Percentiles rank a stretch among this genome's conserved stretches.
These are phyloP conservation scores for Spongospora subterranea DNA, from an alignment of 208 protist genomes.

Conservation along the genomic window DNA sequence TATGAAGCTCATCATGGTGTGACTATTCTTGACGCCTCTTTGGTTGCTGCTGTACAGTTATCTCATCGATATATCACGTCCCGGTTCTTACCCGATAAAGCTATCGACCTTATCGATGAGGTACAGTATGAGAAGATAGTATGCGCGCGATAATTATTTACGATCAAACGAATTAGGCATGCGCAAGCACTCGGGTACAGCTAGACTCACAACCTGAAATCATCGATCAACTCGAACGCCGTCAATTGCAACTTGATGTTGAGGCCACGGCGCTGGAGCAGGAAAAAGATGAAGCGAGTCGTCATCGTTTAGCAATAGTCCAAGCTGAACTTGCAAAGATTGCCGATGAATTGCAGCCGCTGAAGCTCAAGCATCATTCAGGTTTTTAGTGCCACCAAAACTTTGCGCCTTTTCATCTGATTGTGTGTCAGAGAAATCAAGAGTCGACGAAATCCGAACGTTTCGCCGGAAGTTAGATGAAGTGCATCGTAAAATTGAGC, in stretches of 20 bases:
- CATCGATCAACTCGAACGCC: conserved; percentile 73
- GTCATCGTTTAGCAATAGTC: conserved; percentile 60
- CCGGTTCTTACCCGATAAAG: conserved; percentile 96
- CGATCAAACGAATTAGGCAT: conserved; percentile 56
- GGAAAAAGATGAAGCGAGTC: conserved; percentile 70
- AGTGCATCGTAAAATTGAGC: conserved; percentile 51
- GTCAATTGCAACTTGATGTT: conserved; percentile 72
- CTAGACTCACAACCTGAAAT: conserved; percentile 76
- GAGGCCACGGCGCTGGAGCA: conserved; percentile 69
- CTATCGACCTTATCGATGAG: conserved; percentile 91
- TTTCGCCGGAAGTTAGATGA: conserved; percentile 60
- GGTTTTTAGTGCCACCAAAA: neutral
- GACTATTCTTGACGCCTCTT: conserved; percentile 78
- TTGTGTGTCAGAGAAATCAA: conserved; percentile 28
- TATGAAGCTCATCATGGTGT: conserved; percentile 83
- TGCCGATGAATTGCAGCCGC: conserved; percentile 62
- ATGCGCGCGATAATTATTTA: neutral
- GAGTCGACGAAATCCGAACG: conserved; percentile 49
- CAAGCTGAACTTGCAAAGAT: conserved; percentile 61
- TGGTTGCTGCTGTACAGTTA: conserved; percentile 81
- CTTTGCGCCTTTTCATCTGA: neutral
- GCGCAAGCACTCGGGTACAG: conserved; percentile 67
- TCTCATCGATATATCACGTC: conserved; percentile 92
- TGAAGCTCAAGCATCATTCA: conserved; percentile 46
- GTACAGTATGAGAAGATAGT: neutral